These are phyloP conservation scores for Astrothelium macrocarpum DNA, from an alignment of 495 filamentous ascomycete species.

Conservation along the genomic window DNA sequence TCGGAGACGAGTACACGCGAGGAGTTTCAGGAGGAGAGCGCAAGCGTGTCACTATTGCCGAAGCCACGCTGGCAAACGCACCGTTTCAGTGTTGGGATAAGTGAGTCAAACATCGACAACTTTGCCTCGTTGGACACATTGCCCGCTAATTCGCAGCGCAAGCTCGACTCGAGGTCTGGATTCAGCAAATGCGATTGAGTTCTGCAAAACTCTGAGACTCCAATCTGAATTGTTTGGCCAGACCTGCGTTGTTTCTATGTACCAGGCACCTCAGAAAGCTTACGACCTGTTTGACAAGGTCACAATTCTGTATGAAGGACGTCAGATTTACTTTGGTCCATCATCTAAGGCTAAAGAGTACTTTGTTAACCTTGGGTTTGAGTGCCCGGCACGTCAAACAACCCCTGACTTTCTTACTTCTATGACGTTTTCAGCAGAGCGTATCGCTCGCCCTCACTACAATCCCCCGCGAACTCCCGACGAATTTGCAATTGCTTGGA, in stretches of 20 bases:
- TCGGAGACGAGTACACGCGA: slow-evolving; percentile 23
- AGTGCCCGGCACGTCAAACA: slow-evolving; percentile 49
- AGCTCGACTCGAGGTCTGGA: slow-evolving; percentile 20
- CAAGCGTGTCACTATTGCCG: slow-evolving; percentile 22
- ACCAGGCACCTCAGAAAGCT: slow-evolving; percentile 19
- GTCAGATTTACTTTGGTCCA: slow-evolving; percentile 52
- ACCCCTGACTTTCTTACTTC: slow-evolving; percentile 67
- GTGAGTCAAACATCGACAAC: too few species aligned
- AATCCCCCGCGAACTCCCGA: slow-evolving; percentile 59
- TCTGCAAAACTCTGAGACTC: slow-evolving; percentile 14
- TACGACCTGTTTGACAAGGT: slow-evolving; percentile 25
- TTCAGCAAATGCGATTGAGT: slow-evolving; percentile 16
- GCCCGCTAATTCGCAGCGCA: too few species aligned
- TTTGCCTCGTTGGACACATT: too few species aligned
- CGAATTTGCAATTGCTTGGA: slow-evolving; percentile 65
- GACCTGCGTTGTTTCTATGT: slow-evolving; percentile 18
- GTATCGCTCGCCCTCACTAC: slow-evolving; percentile 47
- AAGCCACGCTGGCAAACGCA: slow-evolving; percentile 13
- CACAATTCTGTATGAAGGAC: slow-evolving; percentile 52
- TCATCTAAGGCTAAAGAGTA: slow-evolving; percentile 26
- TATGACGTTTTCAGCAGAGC: slow-evolving; percentile 57
- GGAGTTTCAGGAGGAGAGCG: slow-evolving; percentile 28
- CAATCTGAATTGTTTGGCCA: slow-evolving; percentile 12
- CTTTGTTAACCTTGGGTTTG: slow-evolving; percentile 49
- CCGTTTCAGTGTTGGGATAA: slow-evolving; percentile 20